Evolutionary conservation across 1,284 basidiomycete genomes (phyloP), one percentile per base, ranked within the genome.

Genomic region (Ganoderma lingzhi): DNA sequence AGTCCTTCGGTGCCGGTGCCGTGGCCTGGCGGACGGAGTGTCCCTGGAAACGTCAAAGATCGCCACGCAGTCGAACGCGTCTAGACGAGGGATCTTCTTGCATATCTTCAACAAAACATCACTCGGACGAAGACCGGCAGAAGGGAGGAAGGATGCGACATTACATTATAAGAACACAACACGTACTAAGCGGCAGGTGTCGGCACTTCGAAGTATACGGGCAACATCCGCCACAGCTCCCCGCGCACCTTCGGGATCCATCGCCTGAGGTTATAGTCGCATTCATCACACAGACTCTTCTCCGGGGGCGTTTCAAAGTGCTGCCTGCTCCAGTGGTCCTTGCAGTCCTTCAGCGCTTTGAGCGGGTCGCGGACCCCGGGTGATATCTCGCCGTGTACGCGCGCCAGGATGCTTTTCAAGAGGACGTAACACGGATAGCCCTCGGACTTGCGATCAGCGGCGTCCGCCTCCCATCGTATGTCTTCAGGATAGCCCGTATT

Each of bases 281-380:
- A 62, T 5, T 15, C 8, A 0, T 8, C 2, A 10, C 61, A 62
- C 42, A 62, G n/a, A 2, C 61, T 35, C 35, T 35, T 3, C 35
- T 8, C 35, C 35, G 35, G 35, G 35, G 35, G 35, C 1, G 1
- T 35, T 35, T 3, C 35, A 8, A 1, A 35, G 35, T 35, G 1
- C 35, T 14, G 42, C 30, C 12, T 14, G 10, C 28, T 45, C 28
- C 35, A 35, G 23, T 44, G 48, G 5, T 62, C 61, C 2, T 32
- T 2, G 42, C 61, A 62, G 14, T 30, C 61, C 61, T 62, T 62
- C 28, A 62, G 28, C 23, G 61, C 61, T 15, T 35, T 44, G 42
- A 62, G 28, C 39, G 42, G 41, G 23, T 62, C 61, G 6, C 61
- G 42, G n/a, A n/a, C 19, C 23, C 61, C 41, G 2, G 32, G 32